A percentile compares a stretch with the other conserved stretches of the same genome.
phyloP scores from a whole-genome alignment of 345 rosid species.

The Corchorus olitorius region DNA sequence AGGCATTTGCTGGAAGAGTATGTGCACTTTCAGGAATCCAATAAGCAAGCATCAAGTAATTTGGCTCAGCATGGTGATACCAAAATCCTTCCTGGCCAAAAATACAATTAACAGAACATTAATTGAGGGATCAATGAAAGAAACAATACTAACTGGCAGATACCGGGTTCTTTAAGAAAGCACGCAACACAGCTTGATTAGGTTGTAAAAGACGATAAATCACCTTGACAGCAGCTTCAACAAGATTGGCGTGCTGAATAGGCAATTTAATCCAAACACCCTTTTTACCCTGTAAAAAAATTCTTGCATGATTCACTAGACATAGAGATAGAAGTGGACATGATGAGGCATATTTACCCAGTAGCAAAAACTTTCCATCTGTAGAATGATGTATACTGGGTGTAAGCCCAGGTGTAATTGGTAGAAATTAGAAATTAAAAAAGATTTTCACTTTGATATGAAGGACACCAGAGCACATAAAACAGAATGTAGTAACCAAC shows the following conservation, averaged over 20 bases:
- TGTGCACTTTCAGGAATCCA: conserved; percentile 71
- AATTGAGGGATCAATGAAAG: background rate
- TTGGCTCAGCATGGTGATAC: conserved; percentile 91
- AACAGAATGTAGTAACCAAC: background rate
- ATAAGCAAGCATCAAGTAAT: conserved; percentile 76
- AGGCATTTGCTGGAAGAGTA: conserved; percentile 83
- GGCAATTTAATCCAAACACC: conserved; percentile 95
- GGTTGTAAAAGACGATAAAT: conserved; percentile 1
- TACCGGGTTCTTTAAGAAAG: too few relatives aligned
- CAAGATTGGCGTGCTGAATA: conserved; percentile 59
- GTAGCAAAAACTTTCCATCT: background rate
- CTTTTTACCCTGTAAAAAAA: conserved; percentile 62
- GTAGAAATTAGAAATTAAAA: background rate
- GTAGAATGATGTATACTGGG: background rate
- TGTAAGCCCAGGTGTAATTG: background rate
- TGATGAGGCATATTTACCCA: background rate
- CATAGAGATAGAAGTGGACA: background rate
- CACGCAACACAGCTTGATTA: background rate
- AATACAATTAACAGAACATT: background rate
- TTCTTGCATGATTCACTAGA: background rate
- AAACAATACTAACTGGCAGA: background rate
- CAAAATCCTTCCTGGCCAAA: conserved; percentile 79
- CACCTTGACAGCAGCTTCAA: conserved; percentile 79
- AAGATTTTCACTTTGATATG: too few relatives aligned
- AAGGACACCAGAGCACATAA: background rate